Evolutionary conservation across 768 basidiomycete genomes (phyloP).

Genomic region (Trametes maxima): DNA sequence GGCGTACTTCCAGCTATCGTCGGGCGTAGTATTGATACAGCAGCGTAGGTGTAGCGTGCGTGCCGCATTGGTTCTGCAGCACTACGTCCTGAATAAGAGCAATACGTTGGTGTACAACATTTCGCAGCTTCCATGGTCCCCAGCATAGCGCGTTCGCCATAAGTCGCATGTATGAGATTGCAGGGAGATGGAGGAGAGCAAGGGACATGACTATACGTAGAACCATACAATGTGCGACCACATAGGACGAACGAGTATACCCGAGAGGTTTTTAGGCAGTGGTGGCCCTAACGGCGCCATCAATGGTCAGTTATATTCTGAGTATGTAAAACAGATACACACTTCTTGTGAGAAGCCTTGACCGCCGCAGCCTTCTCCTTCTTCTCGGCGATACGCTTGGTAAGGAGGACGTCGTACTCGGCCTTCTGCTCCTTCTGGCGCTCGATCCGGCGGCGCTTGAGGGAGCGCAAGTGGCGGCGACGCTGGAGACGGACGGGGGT

Average conservation of each 20-base stretch:
- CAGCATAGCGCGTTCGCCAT: slow-evolving; percentile 22
- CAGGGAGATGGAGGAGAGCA: slow-evolving; percentile 28
- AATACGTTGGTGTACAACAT: slow-evolving; percentile 20
- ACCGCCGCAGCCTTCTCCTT: slow-evolving; percentile 88
- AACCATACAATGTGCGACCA: slow-evolving; percentile 33
- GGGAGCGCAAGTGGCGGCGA: slow-evolving; percentile 86
- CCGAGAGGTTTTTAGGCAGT: slow-evolving; percentile 29
- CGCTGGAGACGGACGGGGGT: slow-evolving; percentile 95
- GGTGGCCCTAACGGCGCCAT: slow-evolving; percentile 17
- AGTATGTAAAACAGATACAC: slow-evolving; percentile 25
- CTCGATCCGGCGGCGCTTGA: slow-evolving; percentile 87
- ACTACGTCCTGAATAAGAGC: slow-evolving; percentile 2
- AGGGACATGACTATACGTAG: slow-evolving; percentile 33
- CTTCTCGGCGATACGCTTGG: slow-evolving; percentile 92
- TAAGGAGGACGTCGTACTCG: slow-evolving; percentile 85
- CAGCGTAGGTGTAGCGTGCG: not conserved
- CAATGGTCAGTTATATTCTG: not conserved
- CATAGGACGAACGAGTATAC: slow-evolving; percentile 25
- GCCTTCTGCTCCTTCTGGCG: slow-evolving; percentile 93
- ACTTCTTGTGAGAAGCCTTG: slow-evolving; percentile 84
- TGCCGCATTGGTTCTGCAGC: not conserved
- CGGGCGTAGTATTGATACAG: not conserved
- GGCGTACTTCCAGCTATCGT: too few relatives aligned
- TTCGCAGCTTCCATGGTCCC: not conserved
- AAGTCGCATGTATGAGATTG: slow-evolving; percentile 32